phyloP scores from a whole-genome alignment of 2,329 filamentous ascomycete species.

The Zasmidium citrigriseum region DNA sequence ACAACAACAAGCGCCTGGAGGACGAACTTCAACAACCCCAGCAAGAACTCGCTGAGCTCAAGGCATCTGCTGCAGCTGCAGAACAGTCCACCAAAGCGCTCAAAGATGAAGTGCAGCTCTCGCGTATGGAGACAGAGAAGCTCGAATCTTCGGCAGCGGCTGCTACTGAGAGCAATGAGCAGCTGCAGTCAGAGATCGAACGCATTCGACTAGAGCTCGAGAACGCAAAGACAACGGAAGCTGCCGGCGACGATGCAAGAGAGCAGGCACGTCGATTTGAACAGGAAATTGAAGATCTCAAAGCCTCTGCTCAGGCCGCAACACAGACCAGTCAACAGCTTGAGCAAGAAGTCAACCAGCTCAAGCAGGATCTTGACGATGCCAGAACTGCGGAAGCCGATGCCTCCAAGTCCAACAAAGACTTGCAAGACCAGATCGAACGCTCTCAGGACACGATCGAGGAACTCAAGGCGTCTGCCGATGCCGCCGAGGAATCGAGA shows the following conservation, averaged over 20 bases:
- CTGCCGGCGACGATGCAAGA: neutral
- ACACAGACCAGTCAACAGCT: neutral
- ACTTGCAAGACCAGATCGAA: constrained; percentile 1
- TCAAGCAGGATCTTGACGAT: neutral
- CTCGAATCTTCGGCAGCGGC: neutral
- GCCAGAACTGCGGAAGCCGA: neutral
- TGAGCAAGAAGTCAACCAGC: neutral
- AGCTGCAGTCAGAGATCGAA: neutral
- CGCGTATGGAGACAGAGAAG: neutral
- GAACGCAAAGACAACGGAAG: neutral
- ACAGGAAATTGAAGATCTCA: constrained; percentile 2
- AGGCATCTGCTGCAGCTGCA: neutral
- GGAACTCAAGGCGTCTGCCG: constrained; percentile 7
- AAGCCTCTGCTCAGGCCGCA: neutral
- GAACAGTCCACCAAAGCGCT: neutral
- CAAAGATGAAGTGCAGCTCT: constrained; percentile 7
- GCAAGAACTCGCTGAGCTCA: constrained; percentile 2
- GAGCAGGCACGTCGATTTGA: neutral
- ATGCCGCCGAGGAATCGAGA: constrained; percentile 4
- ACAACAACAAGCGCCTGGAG: neutral
- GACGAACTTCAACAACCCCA: neutral
- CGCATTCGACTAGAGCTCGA: neutral
- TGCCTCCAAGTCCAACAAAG: neutral
- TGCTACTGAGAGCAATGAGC: neutral
- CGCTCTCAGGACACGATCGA: constrained; percentile 1